phyloP scores from a whole-genome alignment of 176 grass and related monocot species.

The Puya raimondii region DNA sequence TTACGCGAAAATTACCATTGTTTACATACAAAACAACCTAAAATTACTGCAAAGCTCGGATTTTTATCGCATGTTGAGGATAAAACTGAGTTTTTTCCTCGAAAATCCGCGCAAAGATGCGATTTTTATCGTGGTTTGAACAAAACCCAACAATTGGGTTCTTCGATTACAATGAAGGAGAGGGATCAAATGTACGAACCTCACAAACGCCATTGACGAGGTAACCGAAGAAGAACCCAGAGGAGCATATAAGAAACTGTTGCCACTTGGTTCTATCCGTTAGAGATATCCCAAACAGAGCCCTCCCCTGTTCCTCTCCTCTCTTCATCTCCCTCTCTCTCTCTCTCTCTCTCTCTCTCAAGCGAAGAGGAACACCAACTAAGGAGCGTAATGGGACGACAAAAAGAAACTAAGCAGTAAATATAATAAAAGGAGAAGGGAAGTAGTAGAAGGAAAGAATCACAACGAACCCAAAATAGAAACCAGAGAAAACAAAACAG shows the following conservation, averaged over 20 bases:
- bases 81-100: no score
- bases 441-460: no score
- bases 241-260: constrained; percentile 84
- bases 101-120: neutral
- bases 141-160: neutral
- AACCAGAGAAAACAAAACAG: no score
- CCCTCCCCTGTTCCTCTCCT: constrained; percentile 47
- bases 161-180: neutral
- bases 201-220: constrained; percentile 96
- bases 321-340: constrained; percentile 20
- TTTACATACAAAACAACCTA: neutral
- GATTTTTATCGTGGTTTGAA: neutral
- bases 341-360: neutral
- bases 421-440: no score
- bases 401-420: no score
- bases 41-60: neutral
- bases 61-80: neutral
- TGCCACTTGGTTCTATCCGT: constrained; percentile 65
- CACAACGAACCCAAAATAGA: no score
- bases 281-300: constrained; percentile 66
- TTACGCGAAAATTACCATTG: no score
- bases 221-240: constrained; percentile 93
- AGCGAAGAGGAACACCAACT: neutral
- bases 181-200: constrained; percentile 18
- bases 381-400: no score